A percentile compares a stretch with the other conserved stretches of the same genome.
Conservation (phyloP, 371 early-diverging fungal genomes). For the Mortierella sp. region DNA sequence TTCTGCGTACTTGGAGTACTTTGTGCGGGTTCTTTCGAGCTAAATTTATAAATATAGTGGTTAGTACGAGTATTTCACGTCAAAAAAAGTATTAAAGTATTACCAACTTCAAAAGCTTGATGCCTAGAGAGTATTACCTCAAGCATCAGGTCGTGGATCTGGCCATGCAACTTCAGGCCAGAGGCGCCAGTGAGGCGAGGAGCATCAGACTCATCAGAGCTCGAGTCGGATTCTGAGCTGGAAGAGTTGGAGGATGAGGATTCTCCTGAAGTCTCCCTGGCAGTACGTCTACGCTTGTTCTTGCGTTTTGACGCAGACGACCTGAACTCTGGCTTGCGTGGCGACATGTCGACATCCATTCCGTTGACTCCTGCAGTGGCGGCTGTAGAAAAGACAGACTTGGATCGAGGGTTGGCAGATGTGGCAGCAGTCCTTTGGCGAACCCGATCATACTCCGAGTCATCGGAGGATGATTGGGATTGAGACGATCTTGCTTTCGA, state of each 20-base stretch:
- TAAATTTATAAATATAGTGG: constrained; percentile 3
- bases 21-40: constrained; percentile 44
- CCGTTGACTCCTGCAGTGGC: background rate
- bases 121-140: constrained; percentile 19
- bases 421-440: background rate
- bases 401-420: background rate
- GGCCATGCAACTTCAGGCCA: constrained; percentile 32
- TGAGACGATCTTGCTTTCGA: background rate
- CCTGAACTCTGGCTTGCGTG: background rate
- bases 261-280: constrained; percentile 3
- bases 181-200: constrained; percentile 4
- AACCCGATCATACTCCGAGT: background rate
- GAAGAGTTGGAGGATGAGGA: constrained; percentile 22
- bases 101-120: no score
- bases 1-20: constrained; percentile 45
- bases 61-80: background rate
- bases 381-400: background rate
- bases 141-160: constrained; percentile 38
- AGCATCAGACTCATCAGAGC: constrained; percentile 30
- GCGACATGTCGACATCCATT: constrained; percentile 4
- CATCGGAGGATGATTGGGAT: background rate
- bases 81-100: background rate
- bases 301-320: background rate
- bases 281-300: constrained; percentile 1
- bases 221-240: constrained; percentile 29